These are phyloP conservation scores for Nakaseomyces delphensis DNA, from an alignment of 1,139 yeast species.

Conservation along the genomic window DNA sequence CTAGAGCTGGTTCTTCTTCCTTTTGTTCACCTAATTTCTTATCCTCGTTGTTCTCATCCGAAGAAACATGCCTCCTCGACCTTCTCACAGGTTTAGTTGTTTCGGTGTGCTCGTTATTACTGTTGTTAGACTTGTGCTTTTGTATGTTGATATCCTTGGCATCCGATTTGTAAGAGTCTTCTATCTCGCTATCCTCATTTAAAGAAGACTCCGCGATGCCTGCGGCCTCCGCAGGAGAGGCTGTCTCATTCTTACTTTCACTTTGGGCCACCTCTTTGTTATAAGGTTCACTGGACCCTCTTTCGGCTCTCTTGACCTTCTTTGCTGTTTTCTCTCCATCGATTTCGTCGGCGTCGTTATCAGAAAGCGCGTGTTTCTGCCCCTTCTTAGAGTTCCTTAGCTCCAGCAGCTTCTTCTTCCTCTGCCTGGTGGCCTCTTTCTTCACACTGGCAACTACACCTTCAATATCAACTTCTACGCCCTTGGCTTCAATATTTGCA, in stretches of 20 bases:
- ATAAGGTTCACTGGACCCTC: too few relatives aligned
- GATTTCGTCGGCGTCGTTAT: neutral
- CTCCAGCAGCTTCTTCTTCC: conserved; percentile 2
- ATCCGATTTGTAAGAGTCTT: neutral
- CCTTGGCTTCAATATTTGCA: neutral
- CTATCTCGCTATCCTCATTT: too few relatives aligned
- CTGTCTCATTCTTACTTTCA: too few relatives aligned
- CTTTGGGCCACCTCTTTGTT: too few relatives aligned
- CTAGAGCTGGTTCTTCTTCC: neutral
- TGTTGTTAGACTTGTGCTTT: too few relatives aligned
- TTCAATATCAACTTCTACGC: neutral
- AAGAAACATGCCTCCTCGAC: neutral
- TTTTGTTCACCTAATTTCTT: conserved; percentile 10
- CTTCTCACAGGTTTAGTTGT: neutral
- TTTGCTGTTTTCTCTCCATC: conserved; percentile 1
- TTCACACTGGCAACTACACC: neutral
- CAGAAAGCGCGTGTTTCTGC: neutral
- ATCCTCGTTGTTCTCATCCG: neutral
- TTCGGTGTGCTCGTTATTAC: neutral
- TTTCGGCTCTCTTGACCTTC: conserved; percentile 9
- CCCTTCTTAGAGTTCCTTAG: neutral
- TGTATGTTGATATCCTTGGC: too few relatives aligned
- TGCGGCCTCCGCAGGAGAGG: too few relatives aligned
- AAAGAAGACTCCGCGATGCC: too few relatives aligned
- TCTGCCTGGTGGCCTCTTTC: conserved; percentile 1